phyloP scores from a whole-genome alignment of 768 basidiomycete genomes.

The Mycena polygramma region DNA sequence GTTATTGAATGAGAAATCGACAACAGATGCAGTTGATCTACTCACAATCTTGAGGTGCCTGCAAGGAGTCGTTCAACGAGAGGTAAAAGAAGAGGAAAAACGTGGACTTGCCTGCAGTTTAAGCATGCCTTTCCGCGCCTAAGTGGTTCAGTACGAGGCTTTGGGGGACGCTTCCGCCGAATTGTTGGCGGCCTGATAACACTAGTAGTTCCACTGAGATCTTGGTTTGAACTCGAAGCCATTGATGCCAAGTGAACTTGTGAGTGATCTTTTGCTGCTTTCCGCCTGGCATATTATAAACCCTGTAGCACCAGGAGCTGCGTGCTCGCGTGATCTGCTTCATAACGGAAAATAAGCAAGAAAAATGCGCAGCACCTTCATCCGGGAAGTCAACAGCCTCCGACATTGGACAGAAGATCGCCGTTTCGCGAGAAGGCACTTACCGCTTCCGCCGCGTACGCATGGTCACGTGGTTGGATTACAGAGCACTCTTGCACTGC shows the following conservation, averaged over 20 bases:
- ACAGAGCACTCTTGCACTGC: neutral
- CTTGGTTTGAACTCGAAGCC: conserved; percentile 14
- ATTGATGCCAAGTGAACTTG: neutral
- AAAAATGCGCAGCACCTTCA: neutral
- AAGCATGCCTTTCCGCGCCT: conserved; percentile 42
- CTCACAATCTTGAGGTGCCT: conserved; percentile 36
- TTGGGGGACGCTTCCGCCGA: conserved; percentile 33
- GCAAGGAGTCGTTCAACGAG: neutral
- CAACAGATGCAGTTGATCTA: neutral
- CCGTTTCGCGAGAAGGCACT: neutral
- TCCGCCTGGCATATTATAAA: conserved; percentile 11
- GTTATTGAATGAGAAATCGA: neutral
- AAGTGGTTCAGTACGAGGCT: conserved; percentile 38
- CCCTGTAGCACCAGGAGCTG: neutral
- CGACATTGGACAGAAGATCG: neutral
- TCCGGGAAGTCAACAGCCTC: neutral
- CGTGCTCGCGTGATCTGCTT: conserved; percentile 23
- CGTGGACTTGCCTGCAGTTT: conserved; percentile 39
- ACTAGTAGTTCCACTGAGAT: neutral
- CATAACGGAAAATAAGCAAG: conserved; percentile 21
- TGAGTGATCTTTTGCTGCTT: neutral
- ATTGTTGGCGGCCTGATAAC: conserved; percentile 18
- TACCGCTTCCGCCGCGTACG: conserved; percentile 1
- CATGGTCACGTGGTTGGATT: neutral
- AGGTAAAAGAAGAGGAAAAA: neutral